Conservation (phyloP, 176 grass and related monocot genomes). For the Oropetium thomaeum region DNA sequence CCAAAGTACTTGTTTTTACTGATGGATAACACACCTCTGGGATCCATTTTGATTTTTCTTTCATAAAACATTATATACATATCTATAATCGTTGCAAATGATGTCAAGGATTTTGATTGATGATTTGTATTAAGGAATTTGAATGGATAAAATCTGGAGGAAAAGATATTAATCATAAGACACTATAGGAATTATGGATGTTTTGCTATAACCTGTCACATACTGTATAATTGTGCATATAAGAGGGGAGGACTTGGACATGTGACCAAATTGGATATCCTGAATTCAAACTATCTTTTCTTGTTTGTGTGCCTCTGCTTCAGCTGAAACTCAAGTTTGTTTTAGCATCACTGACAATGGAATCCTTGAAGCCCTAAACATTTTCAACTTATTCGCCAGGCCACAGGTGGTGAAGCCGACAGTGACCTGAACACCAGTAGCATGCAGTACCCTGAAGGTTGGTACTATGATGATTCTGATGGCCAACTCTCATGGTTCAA, state of each 20-base stretch:
- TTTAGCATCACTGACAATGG: not conserved
- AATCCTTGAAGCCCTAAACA: not conserved
- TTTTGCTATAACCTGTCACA: conserved; percentile 7
- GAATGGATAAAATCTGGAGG: not conserved
- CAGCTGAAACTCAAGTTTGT: not conserved
- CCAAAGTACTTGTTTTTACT: not conserved
- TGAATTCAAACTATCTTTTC: not conserved
- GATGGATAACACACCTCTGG: not conserved
- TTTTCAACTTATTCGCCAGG: conserved; percentile 27
- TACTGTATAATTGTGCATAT: not conserved
- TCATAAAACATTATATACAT: too few species aligned
- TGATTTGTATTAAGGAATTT: not conserved
- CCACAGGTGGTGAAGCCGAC: conserved; percentile 37
- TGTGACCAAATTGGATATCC: not conserved
- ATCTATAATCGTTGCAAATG: not conserved
- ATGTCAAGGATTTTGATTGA: not conserved
- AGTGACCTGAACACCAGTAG: conserved; percentile 32
- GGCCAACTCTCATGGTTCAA: conserved; percentile 97
- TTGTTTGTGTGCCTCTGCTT: not conserved
- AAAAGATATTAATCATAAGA: not conserved
- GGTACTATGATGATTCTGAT: conserved; percentile 52
- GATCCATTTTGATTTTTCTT: not conserved
- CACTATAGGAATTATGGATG: not conserved
- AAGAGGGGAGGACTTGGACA: not conserved
- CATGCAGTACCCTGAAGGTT: conserved; percentile 69